Conservation (phyloP, 768 basidiomycete species). For the Omphalotus guepiniiformis region DNA sequence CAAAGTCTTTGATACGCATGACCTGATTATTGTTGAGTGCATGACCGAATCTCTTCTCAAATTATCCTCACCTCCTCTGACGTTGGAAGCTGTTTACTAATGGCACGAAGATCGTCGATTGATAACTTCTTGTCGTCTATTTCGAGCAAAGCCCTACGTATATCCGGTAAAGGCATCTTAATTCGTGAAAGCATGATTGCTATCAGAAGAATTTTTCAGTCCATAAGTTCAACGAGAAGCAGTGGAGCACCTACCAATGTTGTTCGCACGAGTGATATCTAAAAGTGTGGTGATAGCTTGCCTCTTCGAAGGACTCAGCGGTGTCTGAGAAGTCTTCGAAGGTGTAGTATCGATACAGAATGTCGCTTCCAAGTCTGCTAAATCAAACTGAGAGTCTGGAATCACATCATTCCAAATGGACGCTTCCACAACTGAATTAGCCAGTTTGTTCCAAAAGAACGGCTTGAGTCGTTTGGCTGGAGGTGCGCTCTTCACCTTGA, state of each 20-base stretch:
- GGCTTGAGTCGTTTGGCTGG: slow-evolving; percentile 54
- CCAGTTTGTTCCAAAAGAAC: slow-evolving; percentile 88
- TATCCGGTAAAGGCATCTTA: slow-evolving; percentile 57
- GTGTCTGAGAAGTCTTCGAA: slow-evolving; percentile 37
- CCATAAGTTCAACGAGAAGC: slow-evolving; percentile 3
- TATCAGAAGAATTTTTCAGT: slow-evolving; percentile 22
- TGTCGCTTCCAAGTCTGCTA: slow-evolving; percentile 70
- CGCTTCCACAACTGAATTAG: slow-evolving; percentile 30
- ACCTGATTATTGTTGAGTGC: slow-evolving; percentile 45
- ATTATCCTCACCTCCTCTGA: slow-evolving; percentile 66
- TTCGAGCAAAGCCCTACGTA: slow-evolving; percentile 67
- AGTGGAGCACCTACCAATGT: slow-evolving; percentile 53
- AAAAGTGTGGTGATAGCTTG: slow-evolving; percentile 66
- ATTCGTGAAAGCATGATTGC: slow-evolving; percentile 84
- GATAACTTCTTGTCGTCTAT: slow-evolving; percentile 66
- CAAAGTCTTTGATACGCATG: slow-evolving; percentile 62
- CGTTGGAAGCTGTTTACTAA: slow-evolving; percentile 74
- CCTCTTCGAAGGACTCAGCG: slow-evolving; percentile 40
- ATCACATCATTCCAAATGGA: slow-evolving; percentile 72
- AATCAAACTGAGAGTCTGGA: slow-evolving; percentile 40
- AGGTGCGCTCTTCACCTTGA: slow-evolving; percentile 27
- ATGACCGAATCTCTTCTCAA: background rate
- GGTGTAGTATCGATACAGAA: slow-evolving; percentile 57
- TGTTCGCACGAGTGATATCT: slow-evolving; percentile 79
- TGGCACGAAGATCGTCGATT: slow-evolving; percentile 71